Percentiles rank a stretch among this genome's conserved stretches.
phyloP scores from a whole-genome alignment of 2,329 filamentous ascomycete species.

The Aspergillus phoenicis region DNA sequence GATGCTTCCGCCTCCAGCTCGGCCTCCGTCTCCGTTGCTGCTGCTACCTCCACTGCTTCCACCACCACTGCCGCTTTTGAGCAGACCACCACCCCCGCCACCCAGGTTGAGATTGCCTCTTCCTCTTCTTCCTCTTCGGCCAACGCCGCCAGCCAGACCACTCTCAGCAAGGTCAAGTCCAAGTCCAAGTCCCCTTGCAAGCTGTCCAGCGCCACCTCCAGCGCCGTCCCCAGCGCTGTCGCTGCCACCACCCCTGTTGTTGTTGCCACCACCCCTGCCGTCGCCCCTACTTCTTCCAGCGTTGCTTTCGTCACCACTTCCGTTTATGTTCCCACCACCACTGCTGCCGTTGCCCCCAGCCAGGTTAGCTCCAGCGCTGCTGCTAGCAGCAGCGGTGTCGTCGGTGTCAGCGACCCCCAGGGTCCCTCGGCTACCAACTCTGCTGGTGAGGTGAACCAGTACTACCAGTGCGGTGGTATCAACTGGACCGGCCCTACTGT shows the following conservation, averaged over 20 bases:
- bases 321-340: constrained; percentile 8
- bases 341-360: constrained; percentile 8
- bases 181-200: constrained; percentile 10
- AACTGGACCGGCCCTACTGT: constrained; percentile 39
- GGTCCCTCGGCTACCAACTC: constrained; percentile 5
- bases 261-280: neutral
- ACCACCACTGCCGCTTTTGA: constrained; percentile 15
- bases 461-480: constrained; percentile 40
- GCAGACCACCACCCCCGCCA: constrained; percentile 15
- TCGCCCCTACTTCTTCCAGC: constrained; percentile 2
- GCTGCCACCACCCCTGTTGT: neutral
- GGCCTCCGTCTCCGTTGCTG: constrained; percentile 13
- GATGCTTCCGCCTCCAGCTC: constrained; percentile 16
- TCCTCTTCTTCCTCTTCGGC: constrained; percentile 7
- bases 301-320: neutral
- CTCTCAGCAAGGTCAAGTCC: constrained; percentile 8
- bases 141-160: neutral
- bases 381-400: constrained; percentile 7
- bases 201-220: constrained; percentile 1
- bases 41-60: constrained; percentile 13
- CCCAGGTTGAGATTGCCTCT: neutral
- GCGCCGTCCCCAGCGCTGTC: neutral
- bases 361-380: neutral
- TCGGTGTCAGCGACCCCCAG: constrained; percentile 14
- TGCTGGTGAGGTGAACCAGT: constrained; percentile 23